Evolutionary conservation across 345 rosid genomes (phyloP), one percentile per base, ranked within the genome.

Genomic region (Heritiera littoralis): DNA sequence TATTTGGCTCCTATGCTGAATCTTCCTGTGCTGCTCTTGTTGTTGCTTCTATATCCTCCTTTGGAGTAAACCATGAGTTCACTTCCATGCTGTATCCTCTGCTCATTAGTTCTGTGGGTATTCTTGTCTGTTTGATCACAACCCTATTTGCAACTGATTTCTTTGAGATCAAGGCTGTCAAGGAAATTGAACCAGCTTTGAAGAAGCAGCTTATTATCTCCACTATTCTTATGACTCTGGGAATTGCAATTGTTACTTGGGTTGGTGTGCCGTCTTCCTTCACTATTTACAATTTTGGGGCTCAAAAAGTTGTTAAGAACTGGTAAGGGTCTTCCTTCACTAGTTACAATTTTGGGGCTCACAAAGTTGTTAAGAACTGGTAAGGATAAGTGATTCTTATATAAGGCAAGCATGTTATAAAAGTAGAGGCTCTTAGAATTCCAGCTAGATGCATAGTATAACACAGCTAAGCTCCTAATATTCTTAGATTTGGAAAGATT

Each of bases 1-100:
- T 91, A 55, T 91, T 91, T 70, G 92, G 94, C 38, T 91, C 92
- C 9, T 91, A 89, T n/a, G 94, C 94, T 0, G 94, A 91, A 71
- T 84, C 94, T 64, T 91, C 94, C 6, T 91, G 94, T 85, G 94
- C 94, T 80, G 92, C 94, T 52, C 87, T 89, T 45, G 91, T 91
- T 56, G 92, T 91, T 49, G 92, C 94, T 73, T 91, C 94, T 61
- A 91, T 91, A 59, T 91, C 94, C 59, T 91, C 92, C 14, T 89
- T 91, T 72, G 94, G 94, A 67, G 83, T 85, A 79, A 88, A 87
- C 78, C 94, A 91, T 20, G 90, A 91, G 78, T 81, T 89, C 17
- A 89, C 94, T 45, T 79, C 91, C 0, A 91, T 91, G 94, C 71
- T 88, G 40, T 91, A 88, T 83, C 94, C 94, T 81, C 89, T 91